A percentile compares a stretch with the other conserved stretches of the same genome.
Conservation (phyloP, 495 filamentous ascomycete genomes). For the Aspergillus carlsbadensis region DNA sequence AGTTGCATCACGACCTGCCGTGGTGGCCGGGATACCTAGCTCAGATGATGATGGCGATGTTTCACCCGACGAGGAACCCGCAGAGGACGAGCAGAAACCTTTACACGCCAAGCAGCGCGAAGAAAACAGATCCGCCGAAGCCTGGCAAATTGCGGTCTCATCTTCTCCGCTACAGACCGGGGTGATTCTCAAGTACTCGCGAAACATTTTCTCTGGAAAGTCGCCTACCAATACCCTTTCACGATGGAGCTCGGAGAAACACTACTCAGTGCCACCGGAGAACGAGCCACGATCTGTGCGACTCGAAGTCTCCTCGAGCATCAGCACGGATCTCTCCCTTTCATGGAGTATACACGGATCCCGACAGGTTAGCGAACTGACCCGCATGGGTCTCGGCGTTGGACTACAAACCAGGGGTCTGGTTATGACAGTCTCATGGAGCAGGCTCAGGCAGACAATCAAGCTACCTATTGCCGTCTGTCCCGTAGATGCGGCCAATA, state of each 20-base stretch:
- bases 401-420: conserved; percentile 36
- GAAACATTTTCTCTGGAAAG: conserved; percentile 44
- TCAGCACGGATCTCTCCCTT: conserved; percentile 26
- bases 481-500: conserved; percentile 34
- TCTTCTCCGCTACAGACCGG: conserved; percentile 29
- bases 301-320: conserved; percentile 26
- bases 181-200: conserved; percentile 36
- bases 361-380: conserved; percentile 38
- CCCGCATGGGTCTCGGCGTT: conserved; percentile 41
- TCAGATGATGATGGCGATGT: conserved; percentile 30
- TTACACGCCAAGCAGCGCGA: conserved; percentile 21
- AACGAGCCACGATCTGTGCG: conserved; percentile 37
- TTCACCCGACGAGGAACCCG: conserved; percentile 19
- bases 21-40: conserved; percentile 5
- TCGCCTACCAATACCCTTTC: conserved; percentile 33
- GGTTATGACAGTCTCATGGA: conserved; percentile 41
- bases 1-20: conserved; percentile 27
- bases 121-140: conserved; percentile 29
- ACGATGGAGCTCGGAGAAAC: conserved; percentile 45
- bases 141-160: conserved; percentile 31
- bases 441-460: conserved; percentile 41
- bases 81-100: conserved; percentile 19
- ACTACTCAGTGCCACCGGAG: conserved; percentile 32
- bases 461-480: conserved; percentile 41
- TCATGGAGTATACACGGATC: conserved; percentile 39